Base-by-base conservation (phyloP, 2,329 filamentous ascomycete genomes). In the Coniella vitis region DNA sequence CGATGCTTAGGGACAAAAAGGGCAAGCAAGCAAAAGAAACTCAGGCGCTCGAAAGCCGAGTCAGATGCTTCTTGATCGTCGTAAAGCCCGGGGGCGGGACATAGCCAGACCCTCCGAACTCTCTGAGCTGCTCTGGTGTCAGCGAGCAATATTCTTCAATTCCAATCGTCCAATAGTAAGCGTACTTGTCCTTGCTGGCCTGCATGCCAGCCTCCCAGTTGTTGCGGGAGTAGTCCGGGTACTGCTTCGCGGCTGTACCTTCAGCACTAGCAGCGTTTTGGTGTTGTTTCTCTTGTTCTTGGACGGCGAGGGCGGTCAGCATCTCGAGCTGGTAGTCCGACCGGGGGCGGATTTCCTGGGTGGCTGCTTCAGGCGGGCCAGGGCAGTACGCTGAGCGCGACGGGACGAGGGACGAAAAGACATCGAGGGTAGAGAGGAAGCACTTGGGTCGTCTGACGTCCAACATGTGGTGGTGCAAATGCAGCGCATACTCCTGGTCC, bases 121-220 rank as follows among this genome's bases (percentile, higher is more conserved):
- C 45, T 1, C 21, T 34, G 39, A 40, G 43, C 39, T 53, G 51
- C 7, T 17, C 16, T 4, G 47, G 43, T 3, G 34, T 39, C 43
- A 49, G 47, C 7, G 47, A 43, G 3, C 20, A 43, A 13, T 44
- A 53, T 25, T 53, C 51, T 9, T 38, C 44, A 9, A 50, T 25
- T n/a, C 39, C 39, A 29, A 49, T 41, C 1, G 43, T 48, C 49
- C 49, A 52, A 12, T 32, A 52, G 36, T 17, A n/a, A 4, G 38
- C 43, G 4, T 29, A 10, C 25, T 10, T 29, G 7, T 38, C 4
- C 37, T 13, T 7, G 38, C 19, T 3, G 12, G 19, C 16, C 19
- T 4, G 25, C 13, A 32, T 35, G 45, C 36, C 25, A 5, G 36
- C 21, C 19, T 25, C n/a, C 31, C 47, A 34, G 13, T 41, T 32